phyloP scores from a whole-genome alignment of 768 basidiomycete species.

The Mycena indigotica region DNA sequence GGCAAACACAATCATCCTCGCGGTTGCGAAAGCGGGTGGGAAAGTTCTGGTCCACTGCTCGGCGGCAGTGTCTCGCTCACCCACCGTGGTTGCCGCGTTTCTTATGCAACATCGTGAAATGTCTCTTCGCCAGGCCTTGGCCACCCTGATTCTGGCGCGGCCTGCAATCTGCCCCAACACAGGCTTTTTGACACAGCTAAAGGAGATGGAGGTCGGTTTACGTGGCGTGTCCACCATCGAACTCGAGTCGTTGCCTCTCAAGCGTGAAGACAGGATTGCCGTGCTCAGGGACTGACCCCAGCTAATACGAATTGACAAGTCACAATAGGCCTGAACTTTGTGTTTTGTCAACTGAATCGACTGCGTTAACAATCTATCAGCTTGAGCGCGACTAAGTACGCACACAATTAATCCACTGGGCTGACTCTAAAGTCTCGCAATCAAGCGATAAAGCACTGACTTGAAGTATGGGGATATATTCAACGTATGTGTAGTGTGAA shows the following conservation, averaged over 20 bases:
- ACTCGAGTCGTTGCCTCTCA: constrained; percentile 38
- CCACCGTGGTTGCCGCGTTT: constrained; percentile 43
- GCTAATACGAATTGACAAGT: no score
- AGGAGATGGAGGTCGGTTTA: constrained; percentile 35
- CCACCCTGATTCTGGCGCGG: constrained; percentile 35
- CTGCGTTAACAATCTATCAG: no score
- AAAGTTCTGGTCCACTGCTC: constrained; percentile 47
- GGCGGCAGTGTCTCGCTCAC: constrained; percentile 50
- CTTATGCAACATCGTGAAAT: constrained; percentile 40
- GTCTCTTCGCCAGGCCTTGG: constrained; percentile 41
- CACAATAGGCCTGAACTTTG: no score
- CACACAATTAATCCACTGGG: no score
- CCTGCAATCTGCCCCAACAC: constrained; percentile 43
- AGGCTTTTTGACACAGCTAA: constrained; percentile 46
- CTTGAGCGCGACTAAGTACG: no score
- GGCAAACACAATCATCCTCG: constrained; percentile 35
- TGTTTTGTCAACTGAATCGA: no score
- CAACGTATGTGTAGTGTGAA: no score
- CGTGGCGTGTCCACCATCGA: constrained; percentile 33
- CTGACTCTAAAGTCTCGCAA: no score
- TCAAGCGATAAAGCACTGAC: no score
- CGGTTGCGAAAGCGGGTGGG: constrained; percentile 28
- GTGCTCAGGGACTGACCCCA: no score
- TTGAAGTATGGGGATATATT: no score
- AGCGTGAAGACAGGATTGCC: constrained; percentile 36